These are phyloP conservation scores for Alternaria metachromatica DNA, from an alignment of 2,329 filamentous ascomycete species.

Conservation along the genomic window DNA sequence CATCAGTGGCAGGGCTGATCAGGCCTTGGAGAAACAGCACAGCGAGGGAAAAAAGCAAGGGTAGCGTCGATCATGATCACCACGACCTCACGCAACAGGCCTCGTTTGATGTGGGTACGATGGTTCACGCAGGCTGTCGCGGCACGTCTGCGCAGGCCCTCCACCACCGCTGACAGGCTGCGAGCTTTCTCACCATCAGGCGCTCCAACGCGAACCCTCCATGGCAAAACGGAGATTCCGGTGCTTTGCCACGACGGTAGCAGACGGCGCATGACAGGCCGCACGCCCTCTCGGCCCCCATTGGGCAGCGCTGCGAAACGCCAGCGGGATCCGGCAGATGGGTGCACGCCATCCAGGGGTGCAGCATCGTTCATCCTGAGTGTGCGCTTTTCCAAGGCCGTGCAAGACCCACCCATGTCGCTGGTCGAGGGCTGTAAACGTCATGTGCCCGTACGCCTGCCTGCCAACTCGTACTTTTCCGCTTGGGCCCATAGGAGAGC, in stretches of 20 bases:
- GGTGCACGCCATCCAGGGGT: constrained; percentile 28
- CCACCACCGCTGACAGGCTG: constrained; percentile 2
- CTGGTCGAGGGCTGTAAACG: constrained; percentile 36
- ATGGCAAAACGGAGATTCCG: constrained; percentile 16
- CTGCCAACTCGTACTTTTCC: constrained; percentile 20
- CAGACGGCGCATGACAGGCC: constrained; percentile 12
- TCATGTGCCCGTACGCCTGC: constrained; percentile 39
- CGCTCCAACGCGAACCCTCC: constrained; percentile 17
- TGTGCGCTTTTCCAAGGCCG: constrained; percentile 28
- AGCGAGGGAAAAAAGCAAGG: constrained; percentile 34
- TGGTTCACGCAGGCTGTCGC: constrained; percentile 1
- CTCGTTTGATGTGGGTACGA: constrained; percentile 28
- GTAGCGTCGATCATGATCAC: constrained; percentile 39
- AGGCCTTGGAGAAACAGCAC: constrained; percentile 42
- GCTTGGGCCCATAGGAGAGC: constrained; percentile 27
- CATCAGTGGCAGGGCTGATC: constrained; percentile 45
- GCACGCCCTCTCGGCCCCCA: constrained; percentile 5
- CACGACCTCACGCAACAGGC: constrained; percentile 17
- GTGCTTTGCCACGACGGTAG: constrained; percentile 36
- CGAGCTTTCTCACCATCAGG: constrained; percentile 9
- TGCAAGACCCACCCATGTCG: constrained; percentile 35
- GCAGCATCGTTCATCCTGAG: constrained; percentile 25
- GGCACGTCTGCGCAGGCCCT: not conserved
- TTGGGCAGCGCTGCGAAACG: constrained; percentile 25
- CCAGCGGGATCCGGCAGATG: constrained; percentile 32